phyloP scores from a whole-genome alignment of 1,139 yeast species.

The Pichia sp. region DNA sequence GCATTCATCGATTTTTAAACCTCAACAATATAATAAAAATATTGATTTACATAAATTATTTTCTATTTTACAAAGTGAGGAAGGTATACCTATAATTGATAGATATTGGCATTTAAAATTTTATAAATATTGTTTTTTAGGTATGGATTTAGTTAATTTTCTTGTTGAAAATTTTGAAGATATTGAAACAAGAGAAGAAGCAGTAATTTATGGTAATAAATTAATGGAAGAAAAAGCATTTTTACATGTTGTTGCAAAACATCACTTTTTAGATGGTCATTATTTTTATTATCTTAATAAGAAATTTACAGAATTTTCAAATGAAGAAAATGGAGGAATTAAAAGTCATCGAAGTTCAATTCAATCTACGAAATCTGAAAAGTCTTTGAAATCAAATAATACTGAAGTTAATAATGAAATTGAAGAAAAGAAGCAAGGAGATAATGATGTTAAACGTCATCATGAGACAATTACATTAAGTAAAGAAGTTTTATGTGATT shows the following conservation, averaged over 20 bases:
- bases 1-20: slow-evolving; percentile 20
- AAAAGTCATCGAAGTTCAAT: not conserved
- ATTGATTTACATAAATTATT: slow-evolving; percentile 49
- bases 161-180: slow-evolving; percentile 71
- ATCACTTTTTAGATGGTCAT: slow-evolving; percentile 85
- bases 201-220: slow-evolving; percentile 69
- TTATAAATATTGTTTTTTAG: slow-evolving; percentile 75
- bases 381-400: not conserved
- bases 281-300: slow-evolving; percentile 74
- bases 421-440: not conserved
- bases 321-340: not conserved
- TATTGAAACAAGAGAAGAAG: slow-evolving; percentile 75
- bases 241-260: slow-evolving; percentile 75
- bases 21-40: slow-evolving; percentile 36
- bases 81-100: slow-evolving; percentile 60
- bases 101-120: slow-evolving; percentile 87
- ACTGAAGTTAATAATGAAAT: not conserved
- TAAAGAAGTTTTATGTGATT: slow-evolving; percentile 60
- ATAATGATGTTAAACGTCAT: not conserved
- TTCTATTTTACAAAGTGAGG: slow-evolving; percentile 55
- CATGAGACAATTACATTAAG: slow-evolving; percentile 41
- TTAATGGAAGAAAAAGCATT: slow-evolving; percentile 69
- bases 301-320: slow-evolving; percentile 29
- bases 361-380: not conserved
- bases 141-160: slow-evolving; percentile 85